Percentiles rank a stretch among this genome's conserved stretches.
These are phyloP conservation scores for Cyclostephanos invisitatus DNA, from an alignment of 108 stramenopile genomes.

Conservation along the genomic window DNA sequence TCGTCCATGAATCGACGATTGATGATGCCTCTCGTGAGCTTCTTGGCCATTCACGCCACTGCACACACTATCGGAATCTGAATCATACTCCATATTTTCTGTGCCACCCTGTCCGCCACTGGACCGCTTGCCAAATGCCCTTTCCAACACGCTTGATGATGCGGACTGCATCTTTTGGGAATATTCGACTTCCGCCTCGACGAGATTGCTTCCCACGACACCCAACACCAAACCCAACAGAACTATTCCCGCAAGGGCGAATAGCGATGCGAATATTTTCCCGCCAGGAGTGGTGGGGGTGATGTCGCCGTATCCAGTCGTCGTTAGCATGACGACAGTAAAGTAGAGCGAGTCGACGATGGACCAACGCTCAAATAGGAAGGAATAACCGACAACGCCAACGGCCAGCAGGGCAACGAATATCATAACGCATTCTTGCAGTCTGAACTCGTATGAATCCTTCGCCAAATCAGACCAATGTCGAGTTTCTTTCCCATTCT, in stretches of 20 bases:
- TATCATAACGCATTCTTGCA: conserved; percentile 54
- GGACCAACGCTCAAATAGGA: conserved; percentile 54
- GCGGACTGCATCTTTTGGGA: conserved; percentile 30
- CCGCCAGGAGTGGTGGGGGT: conserved; percentile 41
- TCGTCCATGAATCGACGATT: background rate
- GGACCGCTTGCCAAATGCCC: conserved; percentile 8
- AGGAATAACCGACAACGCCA: conserved; percentile 57
- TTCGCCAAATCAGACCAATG: conserved; percentile 28
- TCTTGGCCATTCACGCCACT: background rate
- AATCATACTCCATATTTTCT: background rate
- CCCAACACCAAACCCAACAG: conserved; percentile 61
- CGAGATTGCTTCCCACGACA: conserved; percentile 50
- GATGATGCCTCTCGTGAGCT: background rate
- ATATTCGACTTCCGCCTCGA: conserved; percentile 51
- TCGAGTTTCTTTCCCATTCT: background rate
- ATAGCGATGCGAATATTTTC: conserved; percentile 64
- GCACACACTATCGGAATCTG: conserved; percentile 2
- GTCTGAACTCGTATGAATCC: conserved; percentile 18
- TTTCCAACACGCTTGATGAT: conserved; percentile 17
- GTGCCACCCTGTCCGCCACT: background rate
- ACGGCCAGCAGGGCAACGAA: conserved; percentile 43
- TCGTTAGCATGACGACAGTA: conserved; percentile 48
- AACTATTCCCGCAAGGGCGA: conserved; percentile 65
- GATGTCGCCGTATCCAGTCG: conserved; percentile 42
- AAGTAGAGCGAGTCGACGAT: conserved; percentile 70